A percentile compares a stretch with the other conserved stretches of the same genome.
Conservation (phyloP, 352 stramenopile genomes). For the Pythium coloratum region DNA sequence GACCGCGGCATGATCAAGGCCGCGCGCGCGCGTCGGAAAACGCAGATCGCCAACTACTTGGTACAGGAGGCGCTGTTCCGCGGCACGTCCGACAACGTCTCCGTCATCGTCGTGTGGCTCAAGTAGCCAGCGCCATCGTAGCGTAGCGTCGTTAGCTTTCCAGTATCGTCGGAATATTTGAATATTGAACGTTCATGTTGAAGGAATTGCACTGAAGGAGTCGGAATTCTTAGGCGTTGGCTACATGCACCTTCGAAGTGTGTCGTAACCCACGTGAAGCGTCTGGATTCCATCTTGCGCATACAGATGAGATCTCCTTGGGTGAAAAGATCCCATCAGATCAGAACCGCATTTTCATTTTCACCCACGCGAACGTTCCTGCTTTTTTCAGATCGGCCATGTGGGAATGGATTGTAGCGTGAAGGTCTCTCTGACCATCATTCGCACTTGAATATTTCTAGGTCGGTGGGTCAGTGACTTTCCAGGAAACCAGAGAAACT, state of each 20-base stretch:
- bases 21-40: conserved; percentile 81
- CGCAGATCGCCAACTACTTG: conserved; percentile 91
- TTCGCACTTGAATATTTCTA: background rate
- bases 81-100: conserved; percentile 91
- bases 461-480: background rate
- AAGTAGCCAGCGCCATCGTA: conserved; percentile 32
- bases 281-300: background rate
- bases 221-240: background rate
- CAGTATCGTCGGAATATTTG: background rate
- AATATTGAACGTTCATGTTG: background rate
- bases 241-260: background rate
- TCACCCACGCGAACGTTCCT: background rate
- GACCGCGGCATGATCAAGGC: conserved; percentile 91
- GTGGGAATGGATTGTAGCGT: background rate
- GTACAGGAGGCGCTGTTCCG: conserved; percentile 90
- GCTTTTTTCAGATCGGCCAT: background rate
- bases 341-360: background rate
- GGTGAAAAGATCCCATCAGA: background rate
- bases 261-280: background rate
- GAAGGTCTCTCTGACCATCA: background rate
- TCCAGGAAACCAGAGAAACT: background rate
- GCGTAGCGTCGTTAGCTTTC: background rate
- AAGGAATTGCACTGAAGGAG: background rate
- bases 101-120: conserved; percentile 91
- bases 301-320: background rate